Evolutionary conservation across 257 asterid genomes (phyloP).

Genomic region (Solanum pimpinellifolium): DNA sequence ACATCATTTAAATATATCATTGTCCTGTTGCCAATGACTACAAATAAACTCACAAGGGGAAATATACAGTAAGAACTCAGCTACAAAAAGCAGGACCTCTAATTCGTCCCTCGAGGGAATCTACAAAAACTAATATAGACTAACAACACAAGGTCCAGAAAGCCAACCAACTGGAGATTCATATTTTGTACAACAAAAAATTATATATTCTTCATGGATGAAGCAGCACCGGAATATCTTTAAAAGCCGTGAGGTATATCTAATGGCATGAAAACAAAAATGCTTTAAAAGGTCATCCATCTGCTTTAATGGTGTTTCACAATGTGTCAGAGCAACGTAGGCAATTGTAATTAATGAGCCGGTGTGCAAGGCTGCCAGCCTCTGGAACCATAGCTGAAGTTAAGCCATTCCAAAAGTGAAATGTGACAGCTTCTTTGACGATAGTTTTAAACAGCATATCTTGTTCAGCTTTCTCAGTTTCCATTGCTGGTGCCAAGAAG

Average conservation of each 20-base stretch:
- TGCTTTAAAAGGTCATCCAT: neutral
- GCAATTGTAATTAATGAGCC: slow-evolving; percentile 53
- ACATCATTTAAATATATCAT: neutral
- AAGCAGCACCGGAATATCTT: neutral
- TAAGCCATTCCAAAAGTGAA: slow-evolving; percentile 77
- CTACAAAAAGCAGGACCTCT: neutral
- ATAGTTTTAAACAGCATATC: slow-evolving; percentile 37
- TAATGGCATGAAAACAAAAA: neutral
- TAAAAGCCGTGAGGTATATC: neutral
- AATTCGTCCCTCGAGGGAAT: neutral
- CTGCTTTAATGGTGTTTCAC: slow-evolving; percentile 7
- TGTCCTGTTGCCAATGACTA: neutral
- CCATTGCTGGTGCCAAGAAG: slow-evolving; percentile 55
- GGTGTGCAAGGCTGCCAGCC: slow-evolving; percentile 49
- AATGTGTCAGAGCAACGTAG: slow-evolving; percentile 60
- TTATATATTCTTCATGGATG: neutral
- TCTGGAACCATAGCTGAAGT: slow-evolving; percentile 77
- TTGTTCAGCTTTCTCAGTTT: slow-evolving; percentile 39
- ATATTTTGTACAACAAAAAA: neutral
- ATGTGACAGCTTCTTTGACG: slow-evolving; percentile 28
- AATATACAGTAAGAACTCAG: neutral
- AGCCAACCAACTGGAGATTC: neutral
- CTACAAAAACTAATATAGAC: neutral
- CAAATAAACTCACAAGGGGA: neutral
- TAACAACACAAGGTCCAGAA: neutral